Evolutionary conservation across 352 stramenopile genomes (phyloP).

Genomic region (Phytopythium litorale): DNA sequence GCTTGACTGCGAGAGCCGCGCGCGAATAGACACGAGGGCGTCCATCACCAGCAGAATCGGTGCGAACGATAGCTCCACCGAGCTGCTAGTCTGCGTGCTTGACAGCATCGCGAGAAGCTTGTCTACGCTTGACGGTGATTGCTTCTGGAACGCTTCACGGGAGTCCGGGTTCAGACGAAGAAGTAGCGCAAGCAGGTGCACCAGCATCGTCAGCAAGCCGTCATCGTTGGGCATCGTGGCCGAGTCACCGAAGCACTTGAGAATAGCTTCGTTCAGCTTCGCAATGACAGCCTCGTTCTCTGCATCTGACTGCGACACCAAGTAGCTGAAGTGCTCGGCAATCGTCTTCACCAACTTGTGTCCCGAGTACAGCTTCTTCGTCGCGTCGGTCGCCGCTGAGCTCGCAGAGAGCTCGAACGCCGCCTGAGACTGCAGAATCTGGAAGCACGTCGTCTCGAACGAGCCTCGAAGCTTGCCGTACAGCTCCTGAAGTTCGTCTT

Average conservation of each 20-base stretch:
- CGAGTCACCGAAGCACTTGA: constrained; percentile 32
- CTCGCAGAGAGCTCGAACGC: not conserved
- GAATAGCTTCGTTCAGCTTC: constrained; percentile 43
- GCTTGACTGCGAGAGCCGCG: not conserved
- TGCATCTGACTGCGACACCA: constrained; percentile 50
- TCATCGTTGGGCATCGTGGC: constrained; percentile 10
- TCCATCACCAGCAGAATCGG: constrained; percentile 67
- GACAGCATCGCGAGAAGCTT: constrained; percentile 43
- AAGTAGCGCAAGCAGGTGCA: constrained; percentile 69
- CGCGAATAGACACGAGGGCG: constrained; percentile 29
- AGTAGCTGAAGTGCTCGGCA: constrained; percentile 61
- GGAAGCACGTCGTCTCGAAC: constrained; percentile 68
- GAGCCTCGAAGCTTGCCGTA: constrained; percentile 49
- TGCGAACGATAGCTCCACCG: constrained; percentile 33
- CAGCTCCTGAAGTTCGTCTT: constrained; percentile 40
- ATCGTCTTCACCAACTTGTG: constrained; percentile 56
- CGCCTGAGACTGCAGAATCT: constrained; percentile 50
- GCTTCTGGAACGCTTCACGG: constrained; percentile 29
- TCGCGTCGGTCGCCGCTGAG: not conserved
- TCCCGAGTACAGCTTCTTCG: constrained; percentile 22
- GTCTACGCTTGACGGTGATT: constrained; percentile 44
- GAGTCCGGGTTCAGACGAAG: constrained; percentile 53
- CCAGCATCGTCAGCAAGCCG: constrained; percentile 38
- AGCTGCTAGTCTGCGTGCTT: constrained; percentile 1
- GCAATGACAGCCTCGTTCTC: constrained; percentile 53